Evolutionary conservation across 1,284 basidiomycete genomes (phyloP).

Genomic region (Ganoderma boninense): DNA sequence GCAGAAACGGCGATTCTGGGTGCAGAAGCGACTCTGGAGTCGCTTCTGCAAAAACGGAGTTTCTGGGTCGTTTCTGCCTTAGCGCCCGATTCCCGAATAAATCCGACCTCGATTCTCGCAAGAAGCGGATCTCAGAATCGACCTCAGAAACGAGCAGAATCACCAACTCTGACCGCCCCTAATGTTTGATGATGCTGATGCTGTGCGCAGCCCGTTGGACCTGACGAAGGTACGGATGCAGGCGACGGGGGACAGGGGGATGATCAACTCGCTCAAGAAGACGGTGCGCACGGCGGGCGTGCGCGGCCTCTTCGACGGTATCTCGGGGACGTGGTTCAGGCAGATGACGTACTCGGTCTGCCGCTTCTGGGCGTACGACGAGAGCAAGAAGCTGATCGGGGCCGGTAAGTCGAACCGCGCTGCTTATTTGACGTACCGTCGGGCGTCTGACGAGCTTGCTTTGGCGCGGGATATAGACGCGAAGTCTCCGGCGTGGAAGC

Average conservation of each 20-base stretch:
- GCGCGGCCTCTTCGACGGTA: constrained; percentile 86
- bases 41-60: too few species aligned
- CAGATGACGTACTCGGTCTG: constrained; percentile 96
- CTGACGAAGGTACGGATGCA: constrained; percentile 90
- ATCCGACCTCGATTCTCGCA: too few species aligned
- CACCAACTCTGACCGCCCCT: too few species aligned
- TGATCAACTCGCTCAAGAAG: constrained; percentile 82
- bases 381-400: constrained; percentile 84
- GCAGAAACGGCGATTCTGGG: too few species aligned
- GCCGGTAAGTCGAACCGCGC: constrained; percentile 49
- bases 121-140: too few species aligned
- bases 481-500: constrained; percentile 80
- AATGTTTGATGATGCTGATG: not conserved
- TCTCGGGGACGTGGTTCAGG: constrained; percentile 88
- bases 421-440: too few species aligned
- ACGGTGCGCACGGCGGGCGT: constrained; percentile 76
- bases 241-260: constrained; percentile 87
- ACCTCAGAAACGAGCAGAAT: too few species aligned
- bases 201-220: constrained; percentile 69
- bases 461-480: constrained; percentile 46
- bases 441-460: not conserved
- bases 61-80: too few species aligned
- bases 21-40: too few species aligned
- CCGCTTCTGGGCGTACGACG: constrained; percentile 94
- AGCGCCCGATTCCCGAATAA: too few species aligned